A percentile compares a stretch with the other conserved stretches of the same genome.
These are phyloP conservation scores for Linderniella brevidens DNA, from an alignment of 257 asterid species.

Conservation along the genomic window DNA sequence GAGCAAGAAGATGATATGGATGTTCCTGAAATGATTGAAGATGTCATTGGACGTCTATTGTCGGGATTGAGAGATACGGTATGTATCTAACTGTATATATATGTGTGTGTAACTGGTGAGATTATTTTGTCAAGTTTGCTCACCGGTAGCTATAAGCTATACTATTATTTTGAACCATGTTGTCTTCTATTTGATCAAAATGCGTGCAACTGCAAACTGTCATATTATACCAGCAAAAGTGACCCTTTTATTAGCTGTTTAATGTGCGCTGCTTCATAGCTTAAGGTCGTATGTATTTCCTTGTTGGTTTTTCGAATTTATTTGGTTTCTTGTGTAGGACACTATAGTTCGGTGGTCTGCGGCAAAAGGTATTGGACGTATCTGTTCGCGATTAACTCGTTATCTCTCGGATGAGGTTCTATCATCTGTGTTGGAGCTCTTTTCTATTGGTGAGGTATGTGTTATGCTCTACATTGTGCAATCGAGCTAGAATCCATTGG, in stretches of 20 bases:
- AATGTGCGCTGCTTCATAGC: no score
- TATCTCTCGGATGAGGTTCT: constrained; percentile 77
- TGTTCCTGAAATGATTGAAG: constrained; percentile 85
- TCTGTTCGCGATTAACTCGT: constrained; percentile 62
- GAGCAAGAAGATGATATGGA: constrained; percentile 72
- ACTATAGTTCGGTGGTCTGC: constrained; percentile 99
- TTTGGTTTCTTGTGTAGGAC: constrained; percentile 34
- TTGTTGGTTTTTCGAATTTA: constrained; percentile 7
- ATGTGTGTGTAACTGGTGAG: no score
- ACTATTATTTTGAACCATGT: not conserved
- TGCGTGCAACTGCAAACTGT: not conserved
- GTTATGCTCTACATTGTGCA: not conserved
- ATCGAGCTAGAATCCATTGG: no score
- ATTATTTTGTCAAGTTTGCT: no score
- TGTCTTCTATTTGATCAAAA: not conserved
- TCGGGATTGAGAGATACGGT: constrained; percentile 89
- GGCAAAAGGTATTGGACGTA: constrained; percentile 96
- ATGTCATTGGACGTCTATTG: constrained; percentile 56
- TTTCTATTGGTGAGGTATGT: constrained; percentile 86
- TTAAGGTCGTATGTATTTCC: not conserved
- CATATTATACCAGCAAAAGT: not conserved
- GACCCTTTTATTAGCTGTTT: no score
- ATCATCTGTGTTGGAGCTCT: constrained; percentile 84
- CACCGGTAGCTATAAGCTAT: no score
- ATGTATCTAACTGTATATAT: no score